Evolutionary conservation across 73 alveolate species (phyloP).

Genomic region (Stentor roeselii): DNA sequence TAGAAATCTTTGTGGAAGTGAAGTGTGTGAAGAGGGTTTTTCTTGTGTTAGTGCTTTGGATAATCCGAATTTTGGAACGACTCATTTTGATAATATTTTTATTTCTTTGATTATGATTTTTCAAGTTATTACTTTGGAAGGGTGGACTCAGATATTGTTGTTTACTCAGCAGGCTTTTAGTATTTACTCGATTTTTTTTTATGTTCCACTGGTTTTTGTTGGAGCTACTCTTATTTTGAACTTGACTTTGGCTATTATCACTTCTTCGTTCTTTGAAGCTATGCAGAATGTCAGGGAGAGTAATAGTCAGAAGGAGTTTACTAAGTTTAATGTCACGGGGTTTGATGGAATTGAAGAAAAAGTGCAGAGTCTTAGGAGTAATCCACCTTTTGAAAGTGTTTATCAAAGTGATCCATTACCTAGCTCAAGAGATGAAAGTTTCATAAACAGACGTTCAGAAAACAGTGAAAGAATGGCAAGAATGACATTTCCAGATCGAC

Average conservation of each 20-base stretch:
- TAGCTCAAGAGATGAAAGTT: neutral
- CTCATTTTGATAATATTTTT: constrained; percentile 46
- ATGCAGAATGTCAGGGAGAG: neutral
- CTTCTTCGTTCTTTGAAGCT: constrained; percentile 65
- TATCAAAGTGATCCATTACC: neutral
- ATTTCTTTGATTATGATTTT: constrained; percentile 65
- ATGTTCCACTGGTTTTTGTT: constrained; percentile 32
- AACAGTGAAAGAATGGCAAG: neutral
- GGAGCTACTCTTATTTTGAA: constrained; percentile 83
- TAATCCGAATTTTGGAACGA: constrained; percentile 39
- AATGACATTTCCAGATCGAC: neutral
- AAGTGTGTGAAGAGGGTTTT: constrained; percentile 27
- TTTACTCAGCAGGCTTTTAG: constrained; percentile 53
- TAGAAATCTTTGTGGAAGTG: constrained; percentile 44
- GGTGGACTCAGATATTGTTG: constrained; percentile 76
- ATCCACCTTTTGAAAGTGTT: neutral
- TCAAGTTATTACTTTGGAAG: constrained; percentile 79
- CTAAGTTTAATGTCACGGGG: neutral
- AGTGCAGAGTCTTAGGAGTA: neutral
- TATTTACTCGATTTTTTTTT: constrained; percentile 8
- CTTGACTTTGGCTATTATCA: constrained; percentile 84
- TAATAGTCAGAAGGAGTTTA: neutral
- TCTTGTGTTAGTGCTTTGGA: constrained; percentile 39
- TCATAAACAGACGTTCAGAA: neutral
- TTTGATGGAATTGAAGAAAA: neutral